Conservation (phyloP, 139 green algal genomes). For the Microglena sp. region DNA sequence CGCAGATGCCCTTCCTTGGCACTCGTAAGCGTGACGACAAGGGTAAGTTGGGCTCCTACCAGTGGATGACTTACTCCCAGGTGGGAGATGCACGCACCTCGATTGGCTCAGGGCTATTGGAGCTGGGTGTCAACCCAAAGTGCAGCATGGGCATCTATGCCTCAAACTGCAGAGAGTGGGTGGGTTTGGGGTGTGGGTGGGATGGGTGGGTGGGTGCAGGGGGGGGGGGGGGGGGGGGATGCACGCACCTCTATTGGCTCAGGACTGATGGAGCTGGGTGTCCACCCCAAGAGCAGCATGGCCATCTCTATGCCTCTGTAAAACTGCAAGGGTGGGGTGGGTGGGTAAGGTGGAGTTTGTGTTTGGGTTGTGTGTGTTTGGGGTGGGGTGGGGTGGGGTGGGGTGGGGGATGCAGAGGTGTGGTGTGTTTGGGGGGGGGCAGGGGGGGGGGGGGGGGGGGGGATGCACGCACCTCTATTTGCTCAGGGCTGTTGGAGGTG, state of each 20-base stretch:
- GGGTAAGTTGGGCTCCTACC: constrained; percentile 48
- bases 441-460: too few species aligned
- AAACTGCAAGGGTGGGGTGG: constrained; percentile 75
- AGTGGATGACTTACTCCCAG: constrained; percentile 58
- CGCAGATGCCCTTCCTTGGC: constrained; percentile 49
- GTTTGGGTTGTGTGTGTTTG: too few species aligned
- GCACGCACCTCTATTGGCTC: constrained; percentile 75
- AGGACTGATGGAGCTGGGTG: constrained; percentile 73
- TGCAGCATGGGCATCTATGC: constrained; percentile 78
- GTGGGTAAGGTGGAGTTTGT: too few species aligned
- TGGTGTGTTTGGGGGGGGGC: too few species aligned
- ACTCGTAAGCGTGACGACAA: constrained; percentile 40
- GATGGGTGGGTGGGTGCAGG: too few species aligned
- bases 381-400: too few species aligned
- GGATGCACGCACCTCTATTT: too few species aligned
- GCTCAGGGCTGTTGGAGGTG: too few species aligned
- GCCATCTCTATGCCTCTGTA: constrained; percentile 88
- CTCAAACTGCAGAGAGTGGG: constrained; percentile 73
- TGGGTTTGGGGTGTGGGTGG: too few species aligned
- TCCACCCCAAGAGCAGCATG: constrained; percentile 53
- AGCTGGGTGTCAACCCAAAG: constrained; percentile 65
- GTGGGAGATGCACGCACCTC: constrained; percentile 66
- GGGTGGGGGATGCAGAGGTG: too few species aligned
- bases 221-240: too few species aligned
- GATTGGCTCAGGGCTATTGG: constrained; percentile 77